Evolutionary conservation across 352 stramenopile genomes (phyloP), one percentile per base, ranked within the genome.

Genomic region (Globisporangium uncinulatum): DNA sequence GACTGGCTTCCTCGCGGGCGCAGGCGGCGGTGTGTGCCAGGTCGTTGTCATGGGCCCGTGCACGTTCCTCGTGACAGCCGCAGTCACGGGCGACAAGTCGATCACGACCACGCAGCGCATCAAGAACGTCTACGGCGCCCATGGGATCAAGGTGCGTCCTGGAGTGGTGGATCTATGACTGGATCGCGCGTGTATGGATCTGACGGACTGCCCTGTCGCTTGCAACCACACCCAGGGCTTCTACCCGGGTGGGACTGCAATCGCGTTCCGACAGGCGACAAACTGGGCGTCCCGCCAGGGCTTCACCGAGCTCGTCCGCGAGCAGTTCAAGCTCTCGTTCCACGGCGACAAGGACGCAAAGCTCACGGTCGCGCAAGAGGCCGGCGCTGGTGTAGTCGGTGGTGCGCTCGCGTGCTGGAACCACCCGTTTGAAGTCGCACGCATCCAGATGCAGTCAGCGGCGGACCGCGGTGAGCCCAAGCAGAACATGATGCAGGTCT

Each of bases 361-460:
- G 71, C 78, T 97, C 19, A 94, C 87, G 53, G 83, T 94, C 24
- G 76, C 76, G 13, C 87, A 97, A 63, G 88, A 97, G 57, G 88
- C 87, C 19, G 71, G 77, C 15, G 76, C 88, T 6, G 88, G 88
- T 60, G 93, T 96, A 56, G 69, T 97, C 29, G 88, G 88, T 54
- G 88, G 88, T 15, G 85, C 79, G 13, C 57, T 97, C 45, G 73
- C 88, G 47, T 96, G 87, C 76, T 97, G 88, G 88, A 97, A 97
- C 74, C 88, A 97, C 67, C 88, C 88, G 24, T 97, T 97, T 54
- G 88, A 96, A 62, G 87, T 96, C 51, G 87, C 87, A 44, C 87
- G 87, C 56, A 96, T 96, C 62, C 86, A 96, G 72, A 96, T 96
- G 87, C 87, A 96, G 67, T 92, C 86, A 41, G 82, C 86, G 8